Percentiles rank a stretch among this genome's conserved stretches.
These are phyloP conservation scores for Saksenaea oblongispora DNA, from an alignment of 371 early-diverging fungal genomes.

Conservation along the genomic window DNA sequence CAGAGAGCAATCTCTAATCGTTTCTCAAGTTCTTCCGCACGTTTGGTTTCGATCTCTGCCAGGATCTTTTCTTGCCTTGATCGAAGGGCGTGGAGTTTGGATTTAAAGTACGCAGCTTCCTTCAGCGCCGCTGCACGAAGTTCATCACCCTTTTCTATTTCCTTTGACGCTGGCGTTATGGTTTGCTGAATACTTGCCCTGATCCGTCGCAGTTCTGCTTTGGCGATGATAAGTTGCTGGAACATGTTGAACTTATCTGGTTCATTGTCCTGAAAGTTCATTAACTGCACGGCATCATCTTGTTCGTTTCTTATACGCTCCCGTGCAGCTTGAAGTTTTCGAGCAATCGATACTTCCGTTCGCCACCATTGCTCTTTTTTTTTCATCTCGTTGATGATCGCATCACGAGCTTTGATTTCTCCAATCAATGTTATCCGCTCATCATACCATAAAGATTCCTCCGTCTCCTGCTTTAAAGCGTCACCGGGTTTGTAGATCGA, in stretches of 20 bases:
- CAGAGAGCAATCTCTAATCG: slow-evolving; percentile 43
- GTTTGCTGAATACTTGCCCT: too few species aligned
- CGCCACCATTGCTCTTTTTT: slow-evolving; percentile 60
- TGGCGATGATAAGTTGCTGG: not conserved
- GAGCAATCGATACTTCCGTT: slow-evolving; percentile 48
- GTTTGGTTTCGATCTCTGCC: slow-evolving; percentile 38
- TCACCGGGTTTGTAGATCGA: not conserved
- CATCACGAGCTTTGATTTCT: slow-evolving; percentile 46
- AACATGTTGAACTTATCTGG: too few species aligned
- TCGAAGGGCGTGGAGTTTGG: slow-evolving; percentile 44
- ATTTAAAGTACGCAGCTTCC: slow-evolving; percentile 62
- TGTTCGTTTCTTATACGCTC: too few species aligned
- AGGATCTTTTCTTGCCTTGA: slow-evolving; percentile 36
- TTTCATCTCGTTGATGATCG: slow-evolving; percentile 47
- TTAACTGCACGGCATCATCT: too few species aligned
- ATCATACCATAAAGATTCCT: slow-evolving; percentile 14
- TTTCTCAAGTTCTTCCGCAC: slow-evolving; percentile 54
- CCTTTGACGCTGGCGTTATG: slow-evolving; percentile 38
- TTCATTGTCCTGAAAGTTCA: too few species aligned
- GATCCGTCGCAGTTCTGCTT: not conserved
- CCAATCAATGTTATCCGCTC: slow-evolving; percentile 35
- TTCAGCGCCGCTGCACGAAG: slow-evolving; percentile 59
- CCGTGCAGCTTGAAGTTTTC: slow-evolving; percentile 14
- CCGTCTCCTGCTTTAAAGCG: not conserved
- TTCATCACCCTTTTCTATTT: slow-evolving; percentile 54